These are phyloP conservation scores for Parietaria judaica DNA, from an alignment of 306 rosid genomes.

Conservation along the genomic window DNA sequence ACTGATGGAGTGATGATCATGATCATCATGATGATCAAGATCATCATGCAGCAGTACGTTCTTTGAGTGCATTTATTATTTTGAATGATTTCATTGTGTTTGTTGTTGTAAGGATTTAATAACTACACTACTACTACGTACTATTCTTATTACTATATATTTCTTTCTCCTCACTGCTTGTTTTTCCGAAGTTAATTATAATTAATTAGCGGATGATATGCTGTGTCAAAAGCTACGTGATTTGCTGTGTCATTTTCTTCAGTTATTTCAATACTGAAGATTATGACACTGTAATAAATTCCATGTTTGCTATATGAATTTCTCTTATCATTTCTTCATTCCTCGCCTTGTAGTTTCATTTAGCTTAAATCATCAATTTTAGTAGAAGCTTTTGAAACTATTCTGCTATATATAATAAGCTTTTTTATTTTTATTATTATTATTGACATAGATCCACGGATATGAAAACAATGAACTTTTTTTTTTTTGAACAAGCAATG, in stretches of 20 bases:
- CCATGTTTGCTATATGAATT: background rate
- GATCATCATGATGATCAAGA: background rate
- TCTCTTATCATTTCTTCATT: background rate
- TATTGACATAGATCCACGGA: no score
- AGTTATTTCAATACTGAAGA: slow-evolving; percentile 4
- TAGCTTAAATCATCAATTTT: no score
- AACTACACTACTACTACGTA: background rate
- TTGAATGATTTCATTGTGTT: slow-evolving; percentile 6
- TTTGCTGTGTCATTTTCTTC: slow-evolving; percentile 20
- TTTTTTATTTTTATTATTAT: no score
- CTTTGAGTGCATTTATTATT: slow-evolving; percentile 15
- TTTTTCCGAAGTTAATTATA: slow-evolving; percentile 9
- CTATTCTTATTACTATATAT: background rate
- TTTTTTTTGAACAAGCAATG: no score
- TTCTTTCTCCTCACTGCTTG: slow-evolving; percentile 18
- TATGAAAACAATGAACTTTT: no score
- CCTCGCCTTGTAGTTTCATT: background rate
- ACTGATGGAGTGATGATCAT: slow-evolving; percentile 38
- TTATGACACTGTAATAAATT: slow-evolving; percentile 9
- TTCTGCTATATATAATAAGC: no score
- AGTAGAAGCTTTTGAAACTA: no score
- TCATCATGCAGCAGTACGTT: slow-evolving; percentile 18
- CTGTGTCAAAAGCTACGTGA: slow-evolving; percentile 11
- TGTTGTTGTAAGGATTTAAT: slow-evolving; percentile 30
- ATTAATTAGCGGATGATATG: slow-evolving; percentile 22